Base-by-base conservation (phyloP, 1,139 yeast genomes). In the Kodamaea sp. region DNA sequence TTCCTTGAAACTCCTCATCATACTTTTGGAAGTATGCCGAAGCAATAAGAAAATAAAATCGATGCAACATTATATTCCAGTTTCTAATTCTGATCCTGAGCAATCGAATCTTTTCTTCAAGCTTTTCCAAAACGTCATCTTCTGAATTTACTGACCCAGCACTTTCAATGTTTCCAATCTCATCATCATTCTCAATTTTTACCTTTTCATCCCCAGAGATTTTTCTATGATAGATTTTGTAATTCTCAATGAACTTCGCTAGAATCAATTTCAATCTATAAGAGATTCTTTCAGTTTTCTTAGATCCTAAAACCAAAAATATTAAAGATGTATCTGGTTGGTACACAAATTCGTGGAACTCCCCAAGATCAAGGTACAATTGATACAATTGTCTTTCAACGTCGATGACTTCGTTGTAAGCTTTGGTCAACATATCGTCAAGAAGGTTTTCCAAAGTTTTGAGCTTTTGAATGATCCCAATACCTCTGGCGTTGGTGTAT, bases 11-110 rank as follows among this genome's bases (percentile, higher is more conserved):
- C 20, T 37, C 41, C 10, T 64, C 66, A 42, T 75, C 71, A 44
- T 78, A 70, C 26, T 70, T 57, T 49, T 84, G 89, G 48, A 78
- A 90, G 54, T 85, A 80, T 0, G 89, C 82, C 0, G 96, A 83
- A 0, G 89, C 98, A 25, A 85, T 65, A 44, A 88, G 76, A 53
- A 89, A 90, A 51, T 76, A 83, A 31, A 83, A 74, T 36, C 89
- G 80, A 55, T 90, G 97, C 15, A 85, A 61, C 10, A 78, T 54
- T 32, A 88, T 84, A 32, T 70, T 54, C 76, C 84, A 79, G 11
- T 59, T 50, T 37, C 78, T 58, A n/a, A 73, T 47, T 34, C 67
- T 57, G 6, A 53, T 34, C 32, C 59, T 57, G 1, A 50, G 42
- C 2, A 49, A 32, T 21, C 51, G 47, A 15, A 63, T 56, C 15